Evolutionary conservation across 768 basidiomycete genomes (phyloP), one percentile per base, ranked within the genome.

Genomic region (Botryobasidium botryosum): DNA sequence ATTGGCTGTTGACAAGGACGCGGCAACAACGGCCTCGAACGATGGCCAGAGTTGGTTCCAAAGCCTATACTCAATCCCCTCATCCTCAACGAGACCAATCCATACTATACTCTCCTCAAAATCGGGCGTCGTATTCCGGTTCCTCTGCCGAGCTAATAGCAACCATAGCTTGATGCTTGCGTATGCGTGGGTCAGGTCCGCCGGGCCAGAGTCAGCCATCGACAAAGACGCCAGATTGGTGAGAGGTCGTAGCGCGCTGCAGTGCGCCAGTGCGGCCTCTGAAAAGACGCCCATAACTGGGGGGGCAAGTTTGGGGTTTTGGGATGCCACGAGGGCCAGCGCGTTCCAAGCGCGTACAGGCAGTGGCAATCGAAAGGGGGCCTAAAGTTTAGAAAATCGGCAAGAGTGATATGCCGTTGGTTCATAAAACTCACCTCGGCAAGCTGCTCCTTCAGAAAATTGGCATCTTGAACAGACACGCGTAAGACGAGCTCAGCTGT

Each of bases 31-130:
- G 13, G 35, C 32, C 40, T 76, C 76, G 45, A 79, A 80, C 1
- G 75, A 68, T 2, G 78, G 71, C 80, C 79, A 85, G 6, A 85
- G 56, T 52, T 80, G 76, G 53, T 79, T 81, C 81, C 81, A 85
- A 7, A 82, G 65, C 33, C 58, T 61, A 32, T 63, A 58, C 18
- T 67, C 56, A 15, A 61, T 47, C 8, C 43, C 23, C 24, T 50
- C 46, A 31, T 56, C 59, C 37, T 43, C 18, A 13, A 21, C 24
- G 32, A 28, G 46, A 12, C 47, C 48, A 6, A 8, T 39, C 6
- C 28, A 15, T 15, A 48, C 20, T 8, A 42, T 26, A 28, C 37
- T 48, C 6, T 23, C 47, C 13, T 43, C 36, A n/a, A 43, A 17
- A 5, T 17, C 43, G 12, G 37, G 28, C 15, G 29, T 4, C 18